These are phyloP conservation scores for Gossypium laxum DNA, from an alignment of 441 rosid species.

Conservation along the genomic window DNA sequence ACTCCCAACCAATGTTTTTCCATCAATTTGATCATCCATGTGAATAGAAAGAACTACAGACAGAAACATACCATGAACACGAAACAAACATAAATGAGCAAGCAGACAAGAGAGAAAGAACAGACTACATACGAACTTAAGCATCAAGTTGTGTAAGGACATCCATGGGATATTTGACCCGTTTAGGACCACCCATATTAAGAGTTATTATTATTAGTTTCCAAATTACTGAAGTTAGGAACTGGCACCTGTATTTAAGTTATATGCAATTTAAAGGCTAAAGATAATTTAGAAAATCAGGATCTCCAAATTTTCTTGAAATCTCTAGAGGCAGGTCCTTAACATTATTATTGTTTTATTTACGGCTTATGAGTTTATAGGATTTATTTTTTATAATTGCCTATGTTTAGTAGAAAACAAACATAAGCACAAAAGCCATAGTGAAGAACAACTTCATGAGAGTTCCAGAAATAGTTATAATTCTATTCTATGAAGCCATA, in stretches of 20 bases:
- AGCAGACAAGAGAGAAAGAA: not conserved
- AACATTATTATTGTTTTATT: not conserved
- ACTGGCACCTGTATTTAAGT: not conserved
- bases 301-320: not conserved
- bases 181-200: not conserved
- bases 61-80: not conserved
- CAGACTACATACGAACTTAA: not conserved
- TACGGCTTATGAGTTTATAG: not conserved
- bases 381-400: not conserved
- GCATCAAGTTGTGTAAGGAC: not conserved
- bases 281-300: not conserved
- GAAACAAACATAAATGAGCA: constrained; percentile 13
- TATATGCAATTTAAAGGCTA: not conserved
- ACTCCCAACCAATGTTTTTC: constrained; percentile 81
- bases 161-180: not conserved
- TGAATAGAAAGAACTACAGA: constrained; percentile 63
- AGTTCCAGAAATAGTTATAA: not conserved
- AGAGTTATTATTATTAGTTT: not conserved
- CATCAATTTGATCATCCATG: constrained; percentile 99
- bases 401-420: not conserved
- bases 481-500: not conserved
- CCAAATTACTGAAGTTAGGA: not conserved
- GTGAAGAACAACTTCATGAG: not conserved
- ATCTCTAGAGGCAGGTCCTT: not conserved
- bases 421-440: not conserved